Conservation (phyloP, 176 grass and related monocot genomes). For the Hsuehochloa calcarea region DNA sequence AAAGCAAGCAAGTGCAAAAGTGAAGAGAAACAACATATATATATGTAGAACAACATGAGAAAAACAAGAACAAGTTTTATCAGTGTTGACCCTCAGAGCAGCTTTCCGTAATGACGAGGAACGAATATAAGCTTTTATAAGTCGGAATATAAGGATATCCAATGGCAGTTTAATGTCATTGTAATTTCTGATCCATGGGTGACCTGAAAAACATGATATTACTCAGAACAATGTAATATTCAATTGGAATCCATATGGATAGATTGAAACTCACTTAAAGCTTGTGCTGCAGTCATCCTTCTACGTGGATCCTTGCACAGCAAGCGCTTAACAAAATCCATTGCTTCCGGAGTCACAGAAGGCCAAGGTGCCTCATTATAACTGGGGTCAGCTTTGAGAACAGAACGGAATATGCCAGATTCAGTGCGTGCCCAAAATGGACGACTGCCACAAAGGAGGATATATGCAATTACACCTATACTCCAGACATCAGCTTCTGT, state of each 20-base stretch:
- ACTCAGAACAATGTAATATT: conserved; percentile 21
- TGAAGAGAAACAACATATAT: neutral
- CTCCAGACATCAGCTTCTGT: conserved; percentile 91
- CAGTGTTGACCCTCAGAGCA: conserved; percentile 58
- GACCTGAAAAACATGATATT: conserved; percentile 49
- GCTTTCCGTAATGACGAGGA: conserved; percentile 73
- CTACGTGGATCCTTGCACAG: conserved; percentile 77
- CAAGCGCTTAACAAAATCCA: conserved; percentile 81
- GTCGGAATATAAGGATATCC: conserved; percentile 72
- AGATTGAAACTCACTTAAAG: conserved; percentile 52
- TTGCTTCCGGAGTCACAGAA: conserved; percentile 66
- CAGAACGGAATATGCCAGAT: conserved; percentile 79
- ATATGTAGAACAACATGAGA: conserved; percentile 7
- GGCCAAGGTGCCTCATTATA: conserved; percentile 77
- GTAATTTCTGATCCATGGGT: conserved; percentile 92
- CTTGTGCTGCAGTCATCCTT: conserved; percentile 86
- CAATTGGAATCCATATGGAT: neutral
- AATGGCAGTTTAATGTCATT: conserved; percentile 64
- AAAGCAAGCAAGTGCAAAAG: neutral
- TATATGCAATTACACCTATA: conserved; percentile 86
- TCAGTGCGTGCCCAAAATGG: conserved; percentile 89
- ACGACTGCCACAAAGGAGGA: conserved; percentile 78
- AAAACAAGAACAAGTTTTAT: conserved; percentile 6
- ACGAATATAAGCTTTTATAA: conserved; percentile 76
- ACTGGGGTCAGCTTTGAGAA: conserved; percentile 79